Percentiles rank a stretch among this genome's conserved stretches.
Conservation (phyloP, 306 rosid species). For the Macrotyloma uniflorum region DNA sequence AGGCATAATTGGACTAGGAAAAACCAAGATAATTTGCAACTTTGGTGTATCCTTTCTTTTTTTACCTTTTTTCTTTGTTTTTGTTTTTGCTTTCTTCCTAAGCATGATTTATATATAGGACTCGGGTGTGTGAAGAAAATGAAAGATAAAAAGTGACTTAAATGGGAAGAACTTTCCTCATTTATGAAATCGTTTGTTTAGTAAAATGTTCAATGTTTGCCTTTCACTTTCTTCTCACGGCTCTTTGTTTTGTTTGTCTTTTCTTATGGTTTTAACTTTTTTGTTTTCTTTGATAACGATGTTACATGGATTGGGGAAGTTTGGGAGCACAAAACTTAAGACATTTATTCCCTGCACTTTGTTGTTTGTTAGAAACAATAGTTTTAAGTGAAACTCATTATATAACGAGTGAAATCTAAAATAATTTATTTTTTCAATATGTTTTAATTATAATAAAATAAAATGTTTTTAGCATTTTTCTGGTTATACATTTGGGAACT, state of each 20-base stretch:
- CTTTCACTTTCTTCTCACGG: neutral
- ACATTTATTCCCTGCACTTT: neutral
- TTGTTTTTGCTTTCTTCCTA: conserved; percentile 12
- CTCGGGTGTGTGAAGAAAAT: neutral
- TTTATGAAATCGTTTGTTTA: conserved; percentile 8
- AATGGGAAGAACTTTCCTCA: conserved; percentile 35
- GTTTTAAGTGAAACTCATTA: neutral
- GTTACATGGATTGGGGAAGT: neutral
- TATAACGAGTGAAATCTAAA: too few relatives aligned
- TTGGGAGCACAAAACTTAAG: too few relatives aligned
- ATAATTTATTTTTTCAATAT: too few relatives aligned
- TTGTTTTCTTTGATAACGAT: neutral
- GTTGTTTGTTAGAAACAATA: neutral
- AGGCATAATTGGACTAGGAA: neutral
- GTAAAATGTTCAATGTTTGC: neutral
- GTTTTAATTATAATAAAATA: too few relatives aligned
- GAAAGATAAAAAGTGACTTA: conserved; percentile 1
- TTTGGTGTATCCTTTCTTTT: neutral
- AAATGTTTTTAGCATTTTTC: neutral
- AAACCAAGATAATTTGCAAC: neutral
- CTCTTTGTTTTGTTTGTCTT: neutral
- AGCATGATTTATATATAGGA: neutral
- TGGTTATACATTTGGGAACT: neutral
- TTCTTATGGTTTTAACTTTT: neutral
- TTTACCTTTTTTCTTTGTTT: neutral